Evolutionary conservation across 805 yeast species (phyloP).

Genomic region (Lipomyces yamanashiensis): DNA sequence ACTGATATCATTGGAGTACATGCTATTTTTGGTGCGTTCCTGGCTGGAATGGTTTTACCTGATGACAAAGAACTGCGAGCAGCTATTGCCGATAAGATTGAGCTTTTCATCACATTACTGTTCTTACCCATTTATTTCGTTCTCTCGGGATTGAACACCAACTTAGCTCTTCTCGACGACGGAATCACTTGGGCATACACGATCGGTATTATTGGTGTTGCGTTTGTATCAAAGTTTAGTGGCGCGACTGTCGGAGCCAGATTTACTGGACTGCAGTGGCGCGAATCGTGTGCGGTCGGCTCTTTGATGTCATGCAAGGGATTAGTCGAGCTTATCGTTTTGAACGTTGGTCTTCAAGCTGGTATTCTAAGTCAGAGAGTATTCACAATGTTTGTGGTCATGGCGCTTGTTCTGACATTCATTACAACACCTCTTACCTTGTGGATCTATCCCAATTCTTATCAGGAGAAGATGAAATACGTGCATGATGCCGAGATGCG

Average conservation of each 20-base stretch:
- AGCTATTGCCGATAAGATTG: constrained; percentile 71
- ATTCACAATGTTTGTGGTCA: constrained; percentile 79
- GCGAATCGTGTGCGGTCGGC: constrained; percentile 78
- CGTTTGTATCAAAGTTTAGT: constrained; percentile 66
- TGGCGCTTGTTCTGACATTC: constrained; percentile 80
- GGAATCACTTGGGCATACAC: constrained; percentile 83
- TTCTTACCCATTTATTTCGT: constrained; percentile 81
- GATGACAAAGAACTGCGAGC: constrained; percentile 75
- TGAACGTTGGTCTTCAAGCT: constrained; percentile 62
- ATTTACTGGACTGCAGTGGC: constrained; percentile 64
- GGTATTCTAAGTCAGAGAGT: constrained; percentile 66
- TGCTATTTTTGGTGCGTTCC: constrained; percentile 83
- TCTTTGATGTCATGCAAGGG: constrained; percentile 88
- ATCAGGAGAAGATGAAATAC: constrained; percentile 17
- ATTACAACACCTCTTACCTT: constrained; percentile 77
- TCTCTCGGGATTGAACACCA: constrained; percentile 72
- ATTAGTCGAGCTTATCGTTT: constrained; percentile 36
- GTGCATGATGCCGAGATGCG: constrained; percentile 10
- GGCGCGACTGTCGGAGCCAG: constrained; percentile 73
- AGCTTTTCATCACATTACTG: constrained; percentile 72
- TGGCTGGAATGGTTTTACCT: constrained; percentile 76
- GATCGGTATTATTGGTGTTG: constrained; percentile 67
- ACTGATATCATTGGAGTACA: constrained; percentile 87
- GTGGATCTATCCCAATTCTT: constrained; percentile 56
- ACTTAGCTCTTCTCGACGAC: constrained; percentile 63